Percentiles rank a stretch among this genome's conserved stretches.
Evolutionary conservation across 108 stramenopile genomes (phyloP).

Genomic region (Skeletonema menzelii): DNA sequence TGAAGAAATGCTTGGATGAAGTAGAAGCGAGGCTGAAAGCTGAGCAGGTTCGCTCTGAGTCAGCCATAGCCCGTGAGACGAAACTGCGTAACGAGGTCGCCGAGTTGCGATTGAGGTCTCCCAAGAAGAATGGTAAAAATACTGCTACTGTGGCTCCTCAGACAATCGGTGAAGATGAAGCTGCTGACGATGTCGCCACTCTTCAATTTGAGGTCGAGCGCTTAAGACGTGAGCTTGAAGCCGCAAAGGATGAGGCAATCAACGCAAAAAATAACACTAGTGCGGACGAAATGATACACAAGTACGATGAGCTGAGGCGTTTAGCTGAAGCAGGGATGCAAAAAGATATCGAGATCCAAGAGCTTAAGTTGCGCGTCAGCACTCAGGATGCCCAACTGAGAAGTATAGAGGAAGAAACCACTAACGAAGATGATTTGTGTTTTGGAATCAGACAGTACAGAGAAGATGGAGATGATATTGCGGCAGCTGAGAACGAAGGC

Average conservation of each 20-base stretch:
- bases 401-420: conserved; percentile 39
- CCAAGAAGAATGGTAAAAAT: conserved; percentile 6
- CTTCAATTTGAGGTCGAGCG: conserved; percentile 50
- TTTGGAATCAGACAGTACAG: conserved; percentile 38
- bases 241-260: conserved; percentile 5
- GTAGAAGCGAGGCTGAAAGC: conserved; percentile 19
- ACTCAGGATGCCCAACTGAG: conserved; percentile 34
- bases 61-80: conserved; percentile 16
- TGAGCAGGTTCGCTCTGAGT: conserved; percentile 25
- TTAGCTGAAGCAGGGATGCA: conserved; percentile 34
- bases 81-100: conserved; percentile 20
- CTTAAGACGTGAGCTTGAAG: conserved; percentile 35
- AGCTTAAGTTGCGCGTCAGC: conserved; percentile 32
- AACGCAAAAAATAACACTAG: conserved; percentile 8
- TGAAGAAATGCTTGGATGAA: conserved; percentile 18
- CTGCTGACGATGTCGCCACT: conserved; percentile 22
- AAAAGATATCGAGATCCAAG: conserved; percentile 51
- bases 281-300: conserved; percentile 14
- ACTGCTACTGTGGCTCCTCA: conserved; percentile 2
- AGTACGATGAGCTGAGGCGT: conserved; percentile 45
- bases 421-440: conserved; percentile 38
- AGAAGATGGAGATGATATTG: conserved; percentile 10
- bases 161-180: conserved; percentile 38
- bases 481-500: conserved; percentile 41
- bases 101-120: conserved; percentile 1